phyloP scores from a whole-genome alignment of 106 monocot genomes.

The Dendrobium chrysotoxum region DNA sequence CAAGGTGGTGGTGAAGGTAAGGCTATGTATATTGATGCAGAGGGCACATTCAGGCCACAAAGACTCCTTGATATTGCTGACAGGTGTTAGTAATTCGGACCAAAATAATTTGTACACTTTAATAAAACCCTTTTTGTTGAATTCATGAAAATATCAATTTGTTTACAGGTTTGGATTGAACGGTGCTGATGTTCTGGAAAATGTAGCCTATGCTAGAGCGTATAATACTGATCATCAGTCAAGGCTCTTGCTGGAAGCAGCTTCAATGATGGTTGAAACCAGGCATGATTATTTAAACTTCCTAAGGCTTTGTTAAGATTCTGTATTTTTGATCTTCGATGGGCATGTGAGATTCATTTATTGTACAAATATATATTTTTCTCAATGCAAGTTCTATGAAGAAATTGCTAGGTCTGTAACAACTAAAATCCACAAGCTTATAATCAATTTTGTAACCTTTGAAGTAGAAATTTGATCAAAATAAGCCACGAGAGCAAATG shows the following conservation, averaged over 20 bases:
- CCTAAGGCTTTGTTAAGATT: neutral
- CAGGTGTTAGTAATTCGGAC: conserved; percentile 33
- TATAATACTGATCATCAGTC: conserved; percentile 99
- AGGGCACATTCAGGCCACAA: conserved; percentile 94
- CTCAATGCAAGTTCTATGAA: neutral
- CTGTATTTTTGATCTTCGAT: neutral
- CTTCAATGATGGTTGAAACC: conserved; percentile 99
- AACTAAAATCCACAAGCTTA: neutral
- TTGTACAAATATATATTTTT: neutral
- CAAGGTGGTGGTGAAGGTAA: conserved; percentile 99
- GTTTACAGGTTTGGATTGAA: conserved; percentile 76
- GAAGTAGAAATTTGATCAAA: neutral
- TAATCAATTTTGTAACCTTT: neutral
- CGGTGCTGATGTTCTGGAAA: conserved; percentile 92
- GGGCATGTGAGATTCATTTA: neutral
- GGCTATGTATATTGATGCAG: conserved; percentile 96
- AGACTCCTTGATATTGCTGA: conserved; percentile 97
- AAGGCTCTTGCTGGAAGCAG: conserved; percentile 88
- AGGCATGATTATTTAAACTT: conserved; percentile 38
- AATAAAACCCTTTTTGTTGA: neutral
- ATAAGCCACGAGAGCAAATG: neutral
- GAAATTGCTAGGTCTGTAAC: neutral
- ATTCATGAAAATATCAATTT: neutral
- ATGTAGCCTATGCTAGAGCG: conserved; percentile 97
- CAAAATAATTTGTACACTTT: neutral